Conservation (phyloP, 805 yeast species). For the Hanseniaspora pseudoguilliermondii region DNA sequence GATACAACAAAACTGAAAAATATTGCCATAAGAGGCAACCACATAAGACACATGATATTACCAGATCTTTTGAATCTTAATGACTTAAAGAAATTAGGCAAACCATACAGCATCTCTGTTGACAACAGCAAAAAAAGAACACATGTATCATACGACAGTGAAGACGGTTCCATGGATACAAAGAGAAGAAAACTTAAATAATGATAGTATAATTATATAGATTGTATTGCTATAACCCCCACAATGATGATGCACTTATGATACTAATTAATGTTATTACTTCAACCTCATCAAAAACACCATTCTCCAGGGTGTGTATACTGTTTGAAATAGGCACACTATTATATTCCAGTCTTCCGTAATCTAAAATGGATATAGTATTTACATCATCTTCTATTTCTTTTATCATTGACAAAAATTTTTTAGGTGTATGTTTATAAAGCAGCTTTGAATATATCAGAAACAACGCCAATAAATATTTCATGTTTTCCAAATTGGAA, state of each 20-base stretch:
- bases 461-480: neutral
- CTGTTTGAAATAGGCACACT: neutral
- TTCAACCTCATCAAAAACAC: neutral
- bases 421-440: neutral
- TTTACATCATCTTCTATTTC: neutral
- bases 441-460: neutral
- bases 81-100: slow-evolving; percentile 6
- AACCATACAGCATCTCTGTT: slow-evolving; percentile 2
- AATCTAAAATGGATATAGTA: neutral
- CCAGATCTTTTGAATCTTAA: slow-evolving; percentile 9
- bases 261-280: neutral
- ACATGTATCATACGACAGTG: neutral
- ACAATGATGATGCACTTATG: neutral
- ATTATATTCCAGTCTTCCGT: neutral
- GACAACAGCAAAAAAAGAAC: slow-evolving; percentile 9
- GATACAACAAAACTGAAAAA: slow-evolving; percentile 10
- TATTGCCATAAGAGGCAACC: slow-evolving; percentile 11
- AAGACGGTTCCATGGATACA: neutral
- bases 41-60: slow-evolving; percentile 7
- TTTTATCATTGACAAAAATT: neutral
- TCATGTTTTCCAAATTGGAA: neutral
- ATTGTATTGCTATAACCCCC: neutral
- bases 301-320: neutral
- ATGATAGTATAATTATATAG: neutral
- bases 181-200: slow-evolving; percentile 10